Evolutionary conservation across 1,284 basidiomycete species (phyloP).

Genomic region (Ganoderma leucocontextum): DNA sequence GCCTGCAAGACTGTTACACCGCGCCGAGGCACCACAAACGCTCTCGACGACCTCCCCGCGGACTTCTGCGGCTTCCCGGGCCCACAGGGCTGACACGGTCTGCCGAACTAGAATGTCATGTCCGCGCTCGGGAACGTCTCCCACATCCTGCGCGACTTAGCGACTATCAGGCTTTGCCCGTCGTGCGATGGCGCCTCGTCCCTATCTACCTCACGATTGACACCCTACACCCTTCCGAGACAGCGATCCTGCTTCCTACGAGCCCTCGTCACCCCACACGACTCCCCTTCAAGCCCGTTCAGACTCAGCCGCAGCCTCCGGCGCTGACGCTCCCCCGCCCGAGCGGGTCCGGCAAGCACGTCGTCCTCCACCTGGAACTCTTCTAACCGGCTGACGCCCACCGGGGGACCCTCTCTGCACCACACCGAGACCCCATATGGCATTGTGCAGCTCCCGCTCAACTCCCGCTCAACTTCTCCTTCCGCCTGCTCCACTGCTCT

Average conservation of each 20-base stretch:
- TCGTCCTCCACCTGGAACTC: slow-evolving; percentile 73
- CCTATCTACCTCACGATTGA: slow-evolving; percentile 25
- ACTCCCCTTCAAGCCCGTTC: slow-evolving; percentile 51
- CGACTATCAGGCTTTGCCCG: no score
- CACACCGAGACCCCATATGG: slow-evolving; percentile 59
- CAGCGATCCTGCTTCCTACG: slow-evolving; percentile 28
- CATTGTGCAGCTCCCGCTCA: slow-evolving; percentile 69
- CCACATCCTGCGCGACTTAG: slow-evolving; percentile 59
- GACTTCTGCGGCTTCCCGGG: slow-evolving; percentile 83
- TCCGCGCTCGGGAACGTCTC: slow-evolving; percentile 81
- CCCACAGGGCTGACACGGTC: slow-evolving; percentile 77
- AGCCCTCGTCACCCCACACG: slow-evolving; percentile 43
- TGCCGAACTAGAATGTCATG: slow-evolving; percentile 74
- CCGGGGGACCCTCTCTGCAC: slow-evolving; percentile 29
- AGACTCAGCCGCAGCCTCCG: slow-evolving; percentile 43
- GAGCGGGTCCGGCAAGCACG: slow-evolving; percentile 59
- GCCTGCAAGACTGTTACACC: slow-evolving; percentile 73
- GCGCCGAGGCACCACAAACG: slow-evolving; percentile 79
- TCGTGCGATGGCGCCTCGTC: no score
- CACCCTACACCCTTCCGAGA: slow-evolving; percentile 36
- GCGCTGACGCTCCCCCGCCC: slow-evolving; percentile 53
- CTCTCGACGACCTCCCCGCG: slow-evolving; percentile 79
- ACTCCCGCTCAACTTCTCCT: slow-evolving; percentile 75
- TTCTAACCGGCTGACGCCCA: slow-evolving; percentile 37
- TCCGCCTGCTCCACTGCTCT: slow-evolving; percentile 71